phyloP scores from a whole-genome alignment of 306 rosid genomes.

The Quercus suber region DNA sequence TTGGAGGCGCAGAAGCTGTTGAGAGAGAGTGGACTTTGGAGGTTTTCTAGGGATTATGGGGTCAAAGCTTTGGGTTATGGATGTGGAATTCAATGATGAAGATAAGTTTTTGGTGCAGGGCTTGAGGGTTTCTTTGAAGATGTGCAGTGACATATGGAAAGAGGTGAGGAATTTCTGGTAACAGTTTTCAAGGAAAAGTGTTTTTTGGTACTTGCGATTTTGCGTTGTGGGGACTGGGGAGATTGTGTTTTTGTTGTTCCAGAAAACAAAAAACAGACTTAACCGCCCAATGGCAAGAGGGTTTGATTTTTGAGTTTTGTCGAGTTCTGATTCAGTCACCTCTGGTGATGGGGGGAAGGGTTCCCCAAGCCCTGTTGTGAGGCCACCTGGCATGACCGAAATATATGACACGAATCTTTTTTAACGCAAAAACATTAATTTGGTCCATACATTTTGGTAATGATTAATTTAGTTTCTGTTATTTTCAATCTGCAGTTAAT shows the following conservation, averaged over 20 bases:
- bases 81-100: background rate
- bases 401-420: no score
- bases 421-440: no score
- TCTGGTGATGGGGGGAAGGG: no score
- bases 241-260: background rate
- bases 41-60: slow-evolving; percentile 53
- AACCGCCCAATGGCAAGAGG: background rate
- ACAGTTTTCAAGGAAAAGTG: background rate
- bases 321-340: no score
- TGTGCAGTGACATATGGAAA: slow-evolving; percentile 58
- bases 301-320: background rate
- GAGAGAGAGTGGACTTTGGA: slow-evolving; percentile 72
- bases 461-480: accelerated
- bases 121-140: slow-evolving; percentile 62
- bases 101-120: slow-evolving; percentile 45
- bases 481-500: no score
- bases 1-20: slow-evolving; percentile 69
- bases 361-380: no score
- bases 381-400: no score
- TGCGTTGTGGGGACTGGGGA: background rate
- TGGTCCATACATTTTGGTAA: no score
- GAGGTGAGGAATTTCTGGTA: background rate
- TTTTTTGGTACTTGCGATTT: background rate
- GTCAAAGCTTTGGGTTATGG: slow-evolving; percentile 25
- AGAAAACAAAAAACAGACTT: background rate